phyloP scores from a whole-genome alignment of 805 yeast genomes.

The Zygoascus flipseniorum region DNA sequence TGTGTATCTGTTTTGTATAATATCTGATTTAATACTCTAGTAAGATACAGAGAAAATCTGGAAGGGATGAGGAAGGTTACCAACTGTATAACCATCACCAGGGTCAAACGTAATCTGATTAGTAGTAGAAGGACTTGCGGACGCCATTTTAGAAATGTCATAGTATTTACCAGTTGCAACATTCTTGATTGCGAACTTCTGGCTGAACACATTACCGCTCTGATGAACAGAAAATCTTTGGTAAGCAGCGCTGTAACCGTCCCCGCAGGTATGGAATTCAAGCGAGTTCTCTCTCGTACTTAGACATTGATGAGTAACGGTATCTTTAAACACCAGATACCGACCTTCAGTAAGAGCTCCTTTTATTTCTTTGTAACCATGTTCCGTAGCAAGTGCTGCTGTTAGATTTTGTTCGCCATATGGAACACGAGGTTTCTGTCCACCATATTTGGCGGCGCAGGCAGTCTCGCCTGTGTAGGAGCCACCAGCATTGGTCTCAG shows the following conservation, averaged over 20 bases:
- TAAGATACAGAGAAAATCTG: background rate
- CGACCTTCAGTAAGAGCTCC: conserved; percentile 23
- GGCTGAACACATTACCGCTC: conserved; percentile 2
- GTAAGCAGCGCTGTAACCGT: conserved; percentile 10
- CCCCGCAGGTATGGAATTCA: background rate
- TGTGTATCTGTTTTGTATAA: background rate
- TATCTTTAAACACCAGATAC: conserved; percentile 12
- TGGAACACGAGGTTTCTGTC: conserved; percentile 16
- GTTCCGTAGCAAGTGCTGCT: conserved; percentile 15
- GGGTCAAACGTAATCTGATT: background rate
- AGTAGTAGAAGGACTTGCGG: background rate
- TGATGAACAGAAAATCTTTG: conserved; percentile 5
- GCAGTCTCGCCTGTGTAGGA: conserved; percentile 4
- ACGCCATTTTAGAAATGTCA: background rate
- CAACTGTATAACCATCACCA: background rate
- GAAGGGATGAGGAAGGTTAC: background rate
- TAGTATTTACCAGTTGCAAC: background rate
- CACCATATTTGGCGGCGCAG: conserved; percentile 9
- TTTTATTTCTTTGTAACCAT: conserved; percentile 17
- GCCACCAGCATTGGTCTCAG: conserved; percentile 7
- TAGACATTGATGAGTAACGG: background rate
- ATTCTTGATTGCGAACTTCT: background rate
- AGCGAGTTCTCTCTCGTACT: background rate
- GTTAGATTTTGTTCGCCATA: conserved; percentile 17
- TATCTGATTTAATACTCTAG: background rate